Conservation (phyloP, 1,284 basidiomycete species). For the Rhodofomes roseus region DNA sequence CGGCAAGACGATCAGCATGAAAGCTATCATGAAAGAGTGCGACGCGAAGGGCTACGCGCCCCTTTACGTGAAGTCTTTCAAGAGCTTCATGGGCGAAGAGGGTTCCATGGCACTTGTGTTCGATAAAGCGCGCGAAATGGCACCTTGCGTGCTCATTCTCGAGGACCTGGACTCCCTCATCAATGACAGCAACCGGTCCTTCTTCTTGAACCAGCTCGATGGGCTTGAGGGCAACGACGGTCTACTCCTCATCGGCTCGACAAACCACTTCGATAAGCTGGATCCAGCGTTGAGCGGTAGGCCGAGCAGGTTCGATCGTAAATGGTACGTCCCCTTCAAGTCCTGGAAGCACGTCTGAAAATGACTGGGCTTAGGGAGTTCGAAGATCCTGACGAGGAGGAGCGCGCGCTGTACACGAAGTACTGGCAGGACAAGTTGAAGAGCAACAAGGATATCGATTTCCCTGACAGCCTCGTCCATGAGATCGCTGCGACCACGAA, state of each 20-base stretch:
- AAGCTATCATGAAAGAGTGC: conserved; percentile 69
- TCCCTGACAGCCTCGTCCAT: conserved; percentile 59
- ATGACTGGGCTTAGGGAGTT: conserved; percentile 41
- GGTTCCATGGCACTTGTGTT: conserved; percentile 62
- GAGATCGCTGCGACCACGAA: conserved; percentile 58
- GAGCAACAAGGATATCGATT: conserved; percentile 54
- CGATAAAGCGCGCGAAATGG: conserved; percentile 56
- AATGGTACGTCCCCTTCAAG: conserved; percentile 54
- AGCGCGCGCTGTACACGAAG: conserved; percentile 60
- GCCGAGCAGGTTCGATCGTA: conserved; percentile 81
- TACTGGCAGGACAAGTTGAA: conserved; percentile 79
- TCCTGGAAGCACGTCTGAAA: neutral
- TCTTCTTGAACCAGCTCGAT: conserved; percentile 83
- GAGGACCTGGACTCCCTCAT: conserved; percentile 84
- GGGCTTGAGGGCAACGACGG: conserved; percentile 76
- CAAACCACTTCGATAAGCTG: conserved; percentile 78
- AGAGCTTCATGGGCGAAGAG: conserved; percentile 64
- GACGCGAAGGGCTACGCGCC: conserved; percentile 55
- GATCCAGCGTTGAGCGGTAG: conserved; percentile 72
- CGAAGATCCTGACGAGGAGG: conserved; percentile 59
- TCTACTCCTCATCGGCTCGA: conserved; percentile 73
- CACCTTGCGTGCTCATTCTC: conserved; percentile 74
- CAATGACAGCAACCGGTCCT: conserved; percentile 71
- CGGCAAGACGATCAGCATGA: conserved; percentile 81
- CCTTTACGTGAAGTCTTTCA: conserved; percentile 77